Evolutionary conservation across 1,284 basidiomycete species (phyloP), one percentile per base, ranked within the genome.

Genomic region (Fomitopsis betulina): DNA sequence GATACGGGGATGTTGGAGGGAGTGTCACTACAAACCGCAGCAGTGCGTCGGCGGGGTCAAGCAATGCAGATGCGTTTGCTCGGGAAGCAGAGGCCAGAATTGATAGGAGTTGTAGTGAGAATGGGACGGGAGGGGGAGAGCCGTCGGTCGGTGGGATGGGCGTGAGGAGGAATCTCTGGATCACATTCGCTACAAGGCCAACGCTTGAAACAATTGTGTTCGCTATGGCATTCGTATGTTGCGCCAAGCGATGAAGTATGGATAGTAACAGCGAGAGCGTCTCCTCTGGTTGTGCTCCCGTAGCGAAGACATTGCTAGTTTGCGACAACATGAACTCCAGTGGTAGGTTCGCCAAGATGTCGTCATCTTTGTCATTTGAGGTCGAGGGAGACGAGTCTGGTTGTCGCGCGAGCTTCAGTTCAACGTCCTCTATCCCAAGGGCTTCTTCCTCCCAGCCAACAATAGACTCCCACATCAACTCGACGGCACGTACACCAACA

Each of bases 1-100:
- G 69, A 55, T 81, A 81, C 0, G 78, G 74, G 0, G 79, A 87
- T 7, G 79, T 70, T 1, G 79, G 70, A 0, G 89, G 86, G 8
- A 83, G 76, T 27, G 82, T 75, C 0, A 87, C 79, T 43, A 95
- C 70, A 68, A 93, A 96, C 33, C 91, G 86, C 45, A 97, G 77
- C 0, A 95, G 80, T 0, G 85, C 74, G 73, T 93, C 83, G 30
- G 84, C 75, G 55, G 80, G 69, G 58, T 82, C 79, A 55, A 79
- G 68, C 2, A 95, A 73, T 1, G 77, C 72, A 13, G 75, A 73
- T 0, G 95, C 94, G 60, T 85, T 87, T 0, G 76, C 67, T 25
- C 93, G 82, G 0, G 90, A 90, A 2, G 88, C 82, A 2, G 74
- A 72, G 0, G 86, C 84, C 27, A 93, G 76, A 1, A 79, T 81